phyloP scores from a whole-genome alignment of 345 rosid genomes.

The Geranium brycei region DNA sequence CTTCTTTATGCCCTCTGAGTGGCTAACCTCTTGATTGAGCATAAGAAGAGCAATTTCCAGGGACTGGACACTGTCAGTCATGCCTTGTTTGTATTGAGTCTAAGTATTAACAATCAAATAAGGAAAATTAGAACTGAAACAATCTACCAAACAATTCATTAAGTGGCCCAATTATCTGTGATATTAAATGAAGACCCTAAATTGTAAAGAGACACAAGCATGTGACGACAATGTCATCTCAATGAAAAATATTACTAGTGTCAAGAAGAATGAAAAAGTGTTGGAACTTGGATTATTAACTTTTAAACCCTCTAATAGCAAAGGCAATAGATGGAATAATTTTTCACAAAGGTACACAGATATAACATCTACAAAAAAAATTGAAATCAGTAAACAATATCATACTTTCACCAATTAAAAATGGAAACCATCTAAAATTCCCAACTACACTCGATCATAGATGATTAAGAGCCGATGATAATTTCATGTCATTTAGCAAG shows the following conservation, averaged over 20 bases:
- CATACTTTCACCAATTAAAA: too few relatives aligned
- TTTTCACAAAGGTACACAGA: background rate
- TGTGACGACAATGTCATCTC: background rate
- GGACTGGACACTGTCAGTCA: constrained; percentile 30
- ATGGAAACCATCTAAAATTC: background rate
- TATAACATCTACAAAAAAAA: too few relatives aligned
- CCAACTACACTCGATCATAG: too few relatives aligned
- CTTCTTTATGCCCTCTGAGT: constrained; percentile 48
- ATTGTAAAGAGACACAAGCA: background rate
- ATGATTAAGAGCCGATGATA: background rate
- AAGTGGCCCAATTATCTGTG: background rate
- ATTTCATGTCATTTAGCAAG: background rate
- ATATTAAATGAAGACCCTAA: background rate
- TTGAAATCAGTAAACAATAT: background rate
- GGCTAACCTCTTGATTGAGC: constrained; percentile 49
- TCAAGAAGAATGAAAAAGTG: background rate
- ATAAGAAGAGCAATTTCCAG: constrained; percentile 66
- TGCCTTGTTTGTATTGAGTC: constrained; percentile 46
- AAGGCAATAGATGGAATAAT: background rate
- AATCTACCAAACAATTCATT: constrained; percentile 7
- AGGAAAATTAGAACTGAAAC: constrained; percentile 15
- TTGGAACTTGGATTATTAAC: background rate
- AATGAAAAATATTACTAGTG: too few relatives aligned
- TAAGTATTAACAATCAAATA: constrained; percentile 32
- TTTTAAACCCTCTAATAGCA: background rate